Base-by-base conservation (phyloP, 345 rosid species). In the Populus simonii region DNA sequence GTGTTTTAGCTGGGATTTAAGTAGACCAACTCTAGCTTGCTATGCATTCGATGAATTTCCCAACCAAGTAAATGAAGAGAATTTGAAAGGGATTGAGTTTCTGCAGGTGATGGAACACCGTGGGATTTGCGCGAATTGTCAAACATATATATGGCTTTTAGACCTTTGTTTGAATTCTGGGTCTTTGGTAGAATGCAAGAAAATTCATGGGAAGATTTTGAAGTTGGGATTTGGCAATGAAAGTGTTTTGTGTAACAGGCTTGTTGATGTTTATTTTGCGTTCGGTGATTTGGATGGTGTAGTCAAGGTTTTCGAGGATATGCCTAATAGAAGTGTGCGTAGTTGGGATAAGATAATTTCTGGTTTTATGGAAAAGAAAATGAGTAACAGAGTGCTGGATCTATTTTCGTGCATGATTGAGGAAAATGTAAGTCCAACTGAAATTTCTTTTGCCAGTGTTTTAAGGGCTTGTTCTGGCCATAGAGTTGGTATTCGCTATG, bases 241-340 rank as follows among this genome's bases (percentile, higher is more conserved):
- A 73, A 80, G 41, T 35, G 69, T 70, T 23, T 47, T 90, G 36
- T 87, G 83, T 47, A 86, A 88, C 67, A 89, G 76, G 84, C 82
- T 90, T 72, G 74, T 88, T 66, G 90, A 88, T 78, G 41, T 87
- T 20, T 89, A 89, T 80, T 8, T 86, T 49, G 79, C 83, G 25
- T 74, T 66, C 49, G 85, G 83, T 72, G 92, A 89, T 35, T 66
- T 87, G 17, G 82, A 85, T 47, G 70, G 80, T 81, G 97, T 86
- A 29, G 45, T 62, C 13, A 85, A 89, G 47, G 82, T 90, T 78
- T 88, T 94, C 49, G 97, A 92, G 74, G 94, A 88, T 80, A 91
- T 91, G 91, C 85, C 91, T 31, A 77, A 45, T 0, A 89, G 90
- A 89, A 83, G 78, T 72, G 73, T 84, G 57, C 80, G 79, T 79